Evolutionary conservation across 495 filamentous ascomycete genomes (phyloP).

Genomic region (Hypoxylon perforatum): DNA sequence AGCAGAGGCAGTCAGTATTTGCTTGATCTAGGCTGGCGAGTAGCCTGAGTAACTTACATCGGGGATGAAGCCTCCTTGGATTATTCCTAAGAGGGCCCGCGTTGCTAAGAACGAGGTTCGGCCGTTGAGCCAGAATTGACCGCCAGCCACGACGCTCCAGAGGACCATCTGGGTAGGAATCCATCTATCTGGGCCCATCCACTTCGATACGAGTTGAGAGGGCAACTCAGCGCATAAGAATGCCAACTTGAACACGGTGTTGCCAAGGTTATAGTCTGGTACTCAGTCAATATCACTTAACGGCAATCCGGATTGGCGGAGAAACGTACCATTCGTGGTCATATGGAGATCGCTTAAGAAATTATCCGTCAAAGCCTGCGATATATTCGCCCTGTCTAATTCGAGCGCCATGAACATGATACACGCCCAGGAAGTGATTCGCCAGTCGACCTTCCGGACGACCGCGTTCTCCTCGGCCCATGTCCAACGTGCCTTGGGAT

Average conservation of each 20-base stretch:
- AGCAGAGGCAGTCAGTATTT: slow-evolving; percentile 11
- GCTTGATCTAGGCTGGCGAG: neutral
- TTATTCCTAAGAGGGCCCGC: slow-evolving; percentile 71
- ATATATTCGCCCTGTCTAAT: slow-evolving; percentile 78
- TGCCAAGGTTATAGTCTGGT: slow-evolving; percentile 74
- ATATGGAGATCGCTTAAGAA: slow-evolving; percentile 69
- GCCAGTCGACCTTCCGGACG: slow-evolving; percentile 62
- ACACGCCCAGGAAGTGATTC: slow-evolving; percentile 68
- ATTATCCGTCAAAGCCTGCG: slow-evolving; percentile 77
- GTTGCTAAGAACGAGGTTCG: slow-evolving; percentile 66
- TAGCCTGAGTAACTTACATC: slow-evolving; percentile 33
- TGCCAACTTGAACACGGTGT: slow-evolving; percentile 74
- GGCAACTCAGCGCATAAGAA: slow-evolving; percentile 79
- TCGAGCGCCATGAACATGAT: slow-evolving; percentile 86
- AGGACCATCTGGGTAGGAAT: slow-evolving; percentile 82
- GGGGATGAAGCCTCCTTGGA: slow-evolving; percentile 75
- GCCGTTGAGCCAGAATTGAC: slow-evolving; percentile 71
- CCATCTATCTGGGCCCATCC: slow-evolving; percentile 80
- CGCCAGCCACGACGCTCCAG: slow-evolving; percentile 76
- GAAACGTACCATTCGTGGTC: slow-evolving; percentile 68
- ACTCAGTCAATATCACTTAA: slow-evolving; percentile 13
- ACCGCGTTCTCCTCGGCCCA: slow-evolving; percentile 74
- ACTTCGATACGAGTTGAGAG: slow-evolving; percentile 78
- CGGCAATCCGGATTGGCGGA: neutral
- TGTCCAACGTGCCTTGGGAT: slow-evolving; percentile 77